A percentile compares a stretch with the other conserved stretches of the same genome.
Conservation (phyloP, 768 basidiomycete genomes). For the Tubosaeta sp. region DNA sequence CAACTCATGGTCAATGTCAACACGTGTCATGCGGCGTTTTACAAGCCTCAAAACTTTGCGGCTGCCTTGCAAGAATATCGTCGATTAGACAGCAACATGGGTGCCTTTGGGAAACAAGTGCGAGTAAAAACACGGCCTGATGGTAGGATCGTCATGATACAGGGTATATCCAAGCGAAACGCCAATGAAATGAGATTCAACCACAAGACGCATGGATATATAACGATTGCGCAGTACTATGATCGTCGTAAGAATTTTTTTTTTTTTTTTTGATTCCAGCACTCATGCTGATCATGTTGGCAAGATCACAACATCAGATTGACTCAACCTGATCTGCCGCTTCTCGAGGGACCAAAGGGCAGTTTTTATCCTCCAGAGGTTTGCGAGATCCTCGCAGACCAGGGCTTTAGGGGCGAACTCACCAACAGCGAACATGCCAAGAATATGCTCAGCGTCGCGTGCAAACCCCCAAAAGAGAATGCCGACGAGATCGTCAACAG, state of each 20-base stretch:
- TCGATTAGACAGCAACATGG: conserved; percentile 44
- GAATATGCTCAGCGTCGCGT: conserved; percentile 45
- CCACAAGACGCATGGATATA: conserved; percentile 28
- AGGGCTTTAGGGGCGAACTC: conserved; percentile 46
- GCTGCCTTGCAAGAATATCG: conserved; percentile 37
- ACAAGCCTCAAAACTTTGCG: conserved; percentile 40
- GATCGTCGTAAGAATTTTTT: conserved; percentile 30
- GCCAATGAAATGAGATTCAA: conserved; percentile 40
- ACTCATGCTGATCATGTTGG: background rate
- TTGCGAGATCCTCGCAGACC: conserved; percentile 41
- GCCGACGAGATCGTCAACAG: conserved; percentile 38
- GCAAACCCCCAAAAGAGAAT: conserved; percentile 44
- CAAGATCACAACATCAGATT: conserved; percentile 39
- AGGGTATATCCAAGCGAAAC: conserved; percentile 38
- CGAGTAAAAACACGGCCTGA: conserved; percentile 60
- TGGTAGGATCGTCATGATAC: conserved; percentile 67
- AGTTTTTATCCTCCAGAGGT: conserved; percentile 43
- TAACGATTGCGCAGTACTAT: conserved; percentile 47
- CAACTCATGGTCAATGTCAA: conserved; percentile 52
- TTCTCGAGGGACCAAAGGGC: conserved; percentile 38
- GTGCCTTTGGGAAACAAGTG: conserved; percentile 58
- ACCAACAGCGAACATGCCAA: conserved; percentile 40
- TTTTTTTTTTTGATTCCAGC: background rate
- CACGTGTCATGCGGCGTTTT: conserved; percentile 48
- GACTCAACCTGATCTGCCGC: conserved; percentile 32